Evolutionary conservation across 2,329 filamentous ascomycete genomes (phyloP), one percentile per base, ranked within the genome.

Genomic region (Microsporum audouinii): DNA sequence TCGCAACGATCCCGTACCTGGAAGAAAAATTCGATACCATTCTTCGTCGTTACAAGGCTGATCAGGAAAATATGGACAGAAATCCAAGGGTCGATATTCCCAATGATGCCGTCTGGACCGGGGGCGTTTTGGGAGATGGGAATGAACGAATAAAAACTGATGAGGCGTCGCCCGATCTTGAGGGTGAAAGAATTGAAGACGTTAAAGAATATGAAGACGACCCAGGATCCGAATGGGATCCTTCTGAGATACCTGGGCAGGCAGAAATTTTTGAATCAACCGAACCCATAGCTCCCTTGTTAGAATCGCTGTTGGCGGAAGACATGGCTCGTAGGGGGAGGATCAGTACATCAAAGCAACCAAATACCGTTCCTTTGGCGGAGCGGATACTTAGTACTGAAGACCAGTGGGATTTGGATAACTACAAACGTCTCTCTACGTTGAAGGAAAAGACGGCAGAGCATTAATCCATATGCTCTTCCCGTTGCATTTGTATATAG

Each of bases 1-100:
- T 78, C 47, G 70, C 69, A 10, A 63, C 67, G 17, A 73, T 78
- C 67, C 76, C 75, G 17, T 71, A 71, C 59, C 61, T 73, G 34
- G 71, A 69, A 34, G 76, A 78, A 12, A 75, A 72, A 57, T 69
- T 73, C 58, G 75, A 78, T 63, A 73, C 70, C 29, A 65, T 72
- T 34, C 65, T 77, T n/a, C 69, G 77, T 47, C 73, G 31, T n/a
- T 36, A 36, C 31, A 41, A 75, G 8, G 61, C 67, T 53, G 70
- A 66, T 23, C 65, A 70, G 39, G 65, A 70, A 56, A 65, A 66
- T 60, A 61, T 66, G 2, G 67, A 72, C 53, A 59, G 61, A n/a
- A 47, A 7, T 45, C 31, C 31, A 59, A 49, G 8, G 27, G 39
- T n/a, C 17, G 12, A 47, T 34, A 38, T 33, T 59, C 41, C 36